Evolutionary conservation across 257 asterid species (phyloP).

Genomic region (Ophiorrhiza pumila): DNA sequence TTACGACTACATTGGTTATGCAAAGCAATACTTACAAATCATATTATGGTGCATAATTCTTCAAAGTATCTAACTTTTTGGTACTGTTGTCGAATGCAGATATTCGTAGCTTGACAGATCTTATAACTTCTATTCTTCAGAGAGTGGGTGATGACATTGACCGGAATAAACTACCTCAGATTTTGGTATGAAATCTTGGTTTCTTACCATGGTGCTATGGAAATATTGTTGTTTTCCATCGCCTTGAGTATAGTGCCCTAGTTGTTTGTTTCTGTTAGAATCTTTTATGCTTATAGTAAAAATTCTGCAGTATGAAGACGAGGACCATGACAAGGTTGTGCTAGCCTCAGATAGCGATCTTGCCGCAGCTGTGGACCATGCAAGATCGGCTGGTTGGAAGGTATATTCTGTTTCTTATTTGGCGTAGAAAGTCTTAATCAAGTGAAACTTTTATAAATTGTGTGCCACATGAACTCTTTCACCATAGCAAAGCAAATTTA

Average conservation of each 20-base stretch:
- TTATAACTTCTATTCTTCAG: constrained; percentile 81
- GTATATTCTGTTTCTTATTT: constrained; percentile 27
- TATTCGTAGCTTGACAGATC: constrained; percentile 58
- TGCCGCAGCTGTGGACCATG: constrained; percentile 83
- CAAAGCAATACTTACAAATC: background rate
- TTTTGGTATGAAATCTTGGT: constrained; percentile 48
- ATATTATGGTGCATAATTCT: background rate
- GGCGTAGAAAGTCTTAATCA: background rate
- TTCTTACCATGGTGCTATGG: background rate
- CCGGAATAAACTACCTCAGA: constrained; percentile 81
- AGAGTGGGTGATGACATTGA: constrained; percentile 88
- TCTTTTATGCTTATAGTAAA: background rate
- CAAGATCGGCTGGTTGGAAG: constrained; percentile 93
- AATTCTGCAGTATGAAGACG: constrained; percentile 79
- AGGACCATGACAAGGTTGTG: constrained; percentile 77
- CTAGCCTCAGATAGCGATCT: constrained; percentile 94
- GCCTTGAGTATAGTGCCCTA: background rate
- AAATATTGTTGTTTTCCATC: background rate
- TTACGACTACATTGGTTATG: background rate
- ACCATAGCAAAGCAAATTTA: background rate
- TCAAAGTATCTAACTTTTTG: constrained; percentile 6
- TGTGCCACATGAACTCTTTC: background rate
- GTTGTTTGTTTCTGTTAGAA: background rate
- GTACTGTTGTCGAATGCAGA: constrained; percentile 39
- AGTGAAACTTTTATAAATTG: background rate